Percentiles rank a stretch among this genome's conserved stretches.
phyloP scores from a whole-genome alignment of 352 stramenopile species.

The Phytophthora rubi region DNA sequence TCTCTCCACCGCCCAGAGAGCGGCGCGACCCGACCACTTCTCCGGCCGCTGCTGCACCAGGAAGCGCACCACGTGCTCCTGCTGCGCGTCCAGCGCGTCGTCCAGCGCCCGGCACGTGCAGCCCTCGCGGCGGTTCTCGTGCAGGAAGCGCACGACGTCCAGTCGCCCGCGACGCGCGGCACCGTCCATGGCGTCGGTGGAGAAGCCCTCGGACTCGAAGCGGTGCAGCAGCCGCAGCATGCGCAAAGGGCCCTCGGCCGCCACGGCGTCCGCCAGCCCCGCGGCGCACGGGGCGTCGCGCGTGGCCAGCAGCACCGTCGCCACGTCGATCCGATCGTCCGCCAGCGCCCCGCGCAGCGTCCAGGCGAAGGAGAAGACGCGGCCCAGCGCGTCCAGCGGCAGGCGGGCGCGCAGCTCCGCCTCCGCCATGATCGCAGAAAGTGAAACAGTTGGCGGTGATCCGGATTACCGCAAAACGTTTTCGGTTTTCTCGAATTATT shows the following conservation, averaged over 20 bases:
- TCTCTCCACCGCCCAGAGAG: slow-evolving; percentile 48
- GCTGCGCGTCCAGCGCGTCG: slow-evolving; percentile 39
- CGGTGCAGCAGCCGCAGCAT: slow-evolving; percentile 57
- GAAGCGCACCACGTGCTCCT: slow-evolving; percentile 50
- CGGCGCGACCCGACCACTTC: slow-evolving; percentile 46
- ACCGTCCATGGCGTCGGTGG: slow-evolving; percentile 48
- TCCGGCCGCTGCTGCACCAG: slow-evolving; percentile 51
- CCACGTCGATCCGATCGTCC: slow-evolving; percentile 35
- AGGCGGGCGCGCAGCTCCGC: slow-evolving; percentile 29
- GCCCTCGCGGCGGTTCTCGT: slow-evolving; percentile 51
- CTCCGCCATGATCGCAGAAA: slow-evolving; percentile 22
- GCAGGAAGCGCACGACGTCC: slow-evolving; percentile 56
- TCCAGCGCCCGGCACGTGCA: slow-evolving; percentile 48
- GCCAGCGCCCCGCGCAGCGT: slow-evolving; percentile 46
- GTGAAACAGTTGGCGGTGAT: no score
- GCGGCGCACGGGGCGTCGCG: slow-evolving; percentile 33
- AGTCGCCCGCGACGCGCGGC: slow-evolving; percentile 45
- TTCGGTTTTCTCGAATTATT: no score
- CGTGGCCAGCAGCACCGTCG: slow-evolving; percentile 44
- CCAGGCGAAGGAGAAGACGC: slow-evolving; percentile 53
- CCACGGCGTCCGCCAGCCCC: slow-evolving; percentile 46
- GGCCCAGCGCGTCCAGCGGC: slow-evolving; percentile 53
- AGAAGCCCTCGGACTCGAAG: slow-evolving; percentile 38
- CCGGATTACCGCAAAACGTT: no score
- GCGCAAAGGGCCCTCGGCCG: slow-evolving; percentile 33